phyloP scores from a whole-genome alignment of 352 stramenopile genomes.

The Thalassiosira ordinaria region DNA sequence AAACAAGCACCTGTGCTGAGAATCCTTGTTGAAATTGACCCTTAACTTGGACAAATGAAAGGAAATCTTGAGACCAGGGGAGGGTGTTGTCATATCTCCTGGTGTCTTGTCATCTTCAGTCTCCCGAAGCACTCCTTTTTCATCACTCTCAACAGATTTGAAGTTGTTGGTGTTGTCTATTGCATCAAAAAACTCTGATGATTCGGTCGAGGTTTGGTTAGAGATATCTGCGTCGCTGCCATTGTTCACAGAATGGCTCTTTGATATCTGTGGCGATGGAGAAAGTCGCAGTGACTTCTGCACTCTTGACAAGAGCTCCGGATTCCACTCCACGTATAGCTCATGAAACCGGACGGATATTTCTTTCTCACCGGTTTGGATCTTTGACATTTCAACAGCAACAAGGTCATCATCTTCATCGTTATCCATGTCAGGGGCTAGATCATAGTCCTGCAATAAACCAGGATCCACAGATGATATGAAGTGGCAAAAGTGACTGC shows the following conservation, averaged over 20 bases:
- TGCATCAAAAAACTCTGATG: slow-evolving; percentile 72
- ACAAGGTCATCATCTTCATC: slow-evolving; percentile 49
- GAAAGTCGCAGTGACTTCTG: slow-evolving; percentile 60
- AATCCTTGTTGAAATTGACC: slow-evolving; percentile 83
- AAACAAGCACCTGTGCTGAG: slow-evolving; percentile 67
- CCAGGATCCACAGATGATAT: slow-evolving; percentile 65
- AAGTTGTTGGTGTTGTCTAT: slow-evolving; percentile 51
- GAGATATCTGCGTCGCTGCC: slow-evolving; percentile 14
- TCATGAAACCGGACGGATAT: slow-evolving; percentile 70
- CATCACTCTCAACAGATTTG: slow-evolving; percentile 4
- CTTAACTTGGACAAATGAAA: slow-evolving; percentile 74
- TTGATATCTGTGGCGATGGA: slow-evolving; percentile 15
- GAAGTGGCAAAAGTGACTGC: slow-evolving; percentile 66
- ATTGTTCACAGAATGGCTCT: not conserved
- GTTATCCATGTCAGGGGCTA: not conserved
- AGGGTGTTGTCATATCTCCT: not conserved
- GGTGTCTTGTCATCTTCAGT: not conserved
- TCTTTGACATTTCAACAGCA: slow-evolving; percentile 32
- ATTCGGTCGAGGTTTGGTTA: slow-evolving; percentile 34
- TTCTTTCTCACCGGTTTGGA: slow-evolving; percentile 28
- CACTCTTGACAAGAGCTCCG: slow-evolving; percentile 76
- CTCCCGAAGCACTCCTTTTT: not conserved
- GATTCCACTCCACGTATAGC: slow-evolving; percentile 82
- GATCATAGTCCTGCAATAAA: slow-evolving; percentile 37
- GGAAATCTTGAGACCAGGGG: slow-evolving; percentile 29